Base-by-base conservation (phyloP, 106 monocot species). In the Ottelia alismoides region DNA sequence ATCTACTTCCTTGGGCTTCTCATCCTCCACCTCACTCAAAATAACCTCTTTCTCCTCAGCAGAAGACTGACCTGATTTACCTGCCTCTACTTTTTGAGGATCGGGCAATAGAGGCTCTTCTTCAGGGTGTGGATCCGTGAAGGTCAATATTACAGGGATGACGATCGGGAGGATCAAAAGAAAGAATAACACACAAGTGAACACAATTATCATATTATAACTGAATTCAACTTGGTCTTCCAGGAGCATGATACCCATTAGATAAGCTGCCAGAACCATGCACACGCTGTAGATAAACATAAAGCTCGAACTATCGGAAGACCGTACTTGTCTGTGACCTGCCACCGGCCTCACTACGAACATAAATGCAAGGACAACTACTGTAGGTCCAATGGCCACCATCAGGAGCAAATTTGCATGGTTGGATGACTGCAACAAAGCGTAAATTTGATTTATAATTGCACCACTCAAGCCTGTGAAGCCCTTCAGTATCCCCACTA, bases 261-360 rank as follows among this genome's bases (percentile, higher is more conserved):
- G n/a, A n/a, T n/a, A n/a, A n/a, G n/a, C n/a, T n/a, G n/a, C n/a
- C n/a, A n/a, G n/a, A n/a, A n/a, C n/a, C 48, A 82, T 27, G 62
- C 87, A 88, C 1, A 78, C 51, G 25, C 70, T 67, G 44, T 88
- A 88, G 22, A 82, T 29, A 44, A 82, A 79, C 30, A 57, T 47
- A 32, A 88, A 88, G 48, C 78, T 78, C 67, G 22, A n/a, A n/a
- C n/a, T n/a, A n/a, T n/a, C n/a, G n/a, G n/a, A n/a, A n/a, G n/a
- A n/a, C n/a, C n/a, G n/a, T n/a, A n/a, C n/a, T n/a, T n/a, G n/a
- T n/a, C n/a, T n/a, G n/a, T n/a, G n/a, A n/a, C n/a, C n/a, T n/a
- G 53, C 62, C 22, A 88, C 87, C 10, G 87, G 87, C 47, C 87
- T 70, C 16, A 87, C 69, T n/a, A 87, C 66, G 66, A 87, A 87